Evolutionary conservation across 2,329 filamentous ascomycete species (phyloP).

Genomic region (Stemphylium vesicarium): DNA sequence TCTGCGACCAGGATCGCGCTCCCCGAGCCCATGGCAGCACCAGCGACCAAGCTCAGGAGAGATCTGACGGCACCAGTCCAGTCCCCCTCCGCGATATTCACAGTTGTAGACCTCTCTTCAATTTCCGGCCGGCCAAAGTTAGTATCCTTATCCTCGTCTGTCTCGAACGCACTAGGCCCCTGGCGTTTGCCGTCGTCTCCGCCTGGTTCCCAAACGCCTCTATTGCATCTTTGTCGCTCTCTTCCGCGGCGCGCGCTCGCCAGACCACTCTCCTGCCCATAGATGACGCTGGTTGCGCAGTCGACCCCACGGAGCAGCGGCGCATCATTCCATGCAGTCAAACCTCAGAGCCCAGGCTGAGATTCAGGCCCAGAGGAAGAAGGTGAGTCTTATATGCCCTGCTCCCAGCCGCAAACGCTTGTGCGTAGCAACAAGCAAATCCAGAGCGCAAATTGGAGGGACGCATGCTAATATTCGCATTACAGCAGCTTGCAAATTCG

Average conservation of each 20-base stretch:
- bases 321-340: slow-evolving; percentile 52
- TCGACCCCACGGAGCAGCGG: slow-evolving; percentile 37
- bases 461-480: slow-evolving; percentile 12
- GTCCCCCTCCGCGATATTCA: slow-evolving; percentile 15
- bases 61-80: slow-evolving; percentile 3
- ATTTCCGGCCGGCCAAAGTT: slow-evolving; percentile 3
- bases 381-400: slow-evolving; percentile 51
- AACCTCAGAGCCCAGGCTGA: slow-evolving; percentile 60
- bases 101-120: slow-evolving; percentile 4
- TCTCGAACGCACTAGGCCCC: slow-evolving; percentile 22
- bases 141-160: slow-evolving; percentile 10
- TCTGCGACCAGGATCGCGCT: slow-evolving; percentile 28
- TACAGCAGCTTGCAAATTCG: slow-evolving; percentile 83
- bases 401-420: neutral
- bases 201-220: slow-evolving; percentile 13
- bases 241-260: slow-evolving; percentile 33
- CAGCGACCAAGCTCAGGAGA: slow-evolving; percentile 22
- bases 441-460: neutral
- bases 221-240: slow-evolving; percentile 13
- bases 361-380: slow-evolving; percentile 65
- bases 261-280: slow-evolving; percentile 23
- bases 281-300: slow-evolving; percentile 46
- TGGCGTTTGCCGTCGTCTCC: slow-evolving; percentile 32
- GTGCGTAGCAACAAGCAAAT: slow-evolving; percentile 13
- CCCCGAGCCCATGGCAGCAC: slow-evolving; percentile 17